Evolutionary conservation across 1,139 yeast species (phyloP).

Genomic region (Candida sojae): DNA sequence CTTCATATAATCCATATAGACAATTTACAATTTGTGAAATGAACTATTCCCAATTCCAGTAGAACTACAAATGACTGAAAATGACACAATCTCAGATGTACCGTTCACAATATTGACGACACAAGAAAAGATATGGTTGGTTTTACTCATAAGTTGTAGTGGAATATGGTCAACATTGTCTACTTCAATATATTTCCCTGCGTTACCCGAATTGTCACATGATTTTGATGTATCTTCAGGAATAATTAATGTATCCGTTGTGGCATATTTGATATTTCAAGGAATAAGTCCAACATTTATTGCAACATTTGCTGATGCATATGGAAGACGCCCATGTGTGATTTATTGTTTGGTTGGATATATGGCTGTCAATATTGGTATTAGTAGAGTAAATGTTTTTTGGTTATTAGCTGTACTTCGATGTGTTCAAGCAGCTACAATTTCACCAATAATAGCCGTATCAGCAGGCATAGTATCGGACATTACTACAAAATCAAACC

Average conservation of each 20-base stretch:
- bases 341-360: constrained; percentile 43
- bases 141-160: constrained; percentile 20
- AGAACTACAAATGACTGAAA: too few relatives aligned
- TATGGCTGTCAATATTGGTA: constrained; percentile 25
- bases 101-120: constrained; percentile 13
- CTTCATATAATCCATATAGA: too few relatives aligned
- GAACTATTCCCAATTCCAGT: too few relatives aligned
- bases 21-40: too few relatives aligned
- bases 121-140: constrained; percentile 22
- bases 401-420: constrained; percentile 37
- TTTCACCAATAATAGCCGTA: constrained; percentile 70
- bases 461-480: constrained; percentile 71
- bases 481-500: constrained; percentile 55
- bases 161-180: constrained; percentile 68
- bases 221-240: constrained; percentile 57
- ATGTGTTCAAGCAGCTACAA: constrained; percentile 69
- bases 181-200: constrained; percentile 74
- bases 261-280: constrained; percentile 69
- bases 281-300: constrained; percentile 68
- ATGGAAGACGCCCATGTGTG: constrained; percentile 70
- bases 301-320: constrained; percentile 64
- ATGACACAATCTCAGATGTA: not conserved
- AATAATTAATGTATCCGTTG: constrained; percentile 64
- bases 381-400: constrained; percentile 24
- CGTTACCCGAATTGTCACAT: constrained; percentile 53